phyloP scores from a whole-genome alignment of 129 eudicot genomes.

The Tanacetum coccineum region DNA sequence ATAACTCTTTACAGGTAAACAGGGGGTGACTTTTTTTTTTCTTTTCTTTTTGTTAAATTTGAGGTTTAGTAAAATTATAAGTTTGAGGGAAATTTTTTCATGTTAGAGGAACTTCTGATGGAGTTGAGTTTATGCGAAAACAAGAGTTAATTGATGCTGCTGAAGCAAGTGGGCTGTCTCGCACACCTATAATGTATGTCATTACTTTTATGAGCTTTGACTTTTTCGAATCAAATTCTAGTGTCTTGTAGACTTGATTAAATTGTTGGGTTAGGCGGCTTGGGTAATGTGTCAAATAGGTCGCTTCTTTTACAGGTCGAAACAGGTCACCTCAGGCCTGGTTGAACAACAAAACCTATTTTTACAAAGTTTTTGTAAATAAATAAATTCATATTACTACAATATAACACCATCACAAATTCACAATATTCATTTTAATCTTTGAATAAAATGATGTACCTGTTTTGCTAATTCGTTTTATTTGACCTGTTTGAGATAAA shows the following conservation, averaged over 20 bases:
- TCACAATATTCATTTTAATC: no score
- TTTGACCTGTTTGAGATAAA: no score
- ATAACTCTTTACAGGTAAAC: conserved; percentile 78
- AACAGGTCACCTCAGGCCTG: no score
- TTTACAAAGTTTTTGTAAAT: no score
- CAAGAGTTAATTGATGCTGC: conserved; percentile 87
- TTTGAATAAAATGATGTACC: no score
- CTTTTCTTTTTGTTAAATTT: background rate
- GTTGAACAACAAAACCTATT: no score
- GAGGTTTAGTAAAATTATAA: background rate
- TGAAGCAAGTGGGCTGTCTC: conserved; percentile 97
- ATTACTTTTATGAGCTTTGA: background rate
- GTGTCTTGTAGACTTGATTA: background rate
- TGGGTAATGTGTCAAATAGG: no score
- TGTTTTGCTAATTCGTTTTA: no score
- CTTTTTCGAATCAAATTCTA: conserved; percentile 5
- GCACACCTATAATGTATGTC: conserved; percentile 68
- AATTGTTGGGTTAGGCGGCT: no score
- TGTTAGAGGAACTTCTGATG: conserved; percentile 51
- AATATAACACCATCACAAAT: no score
- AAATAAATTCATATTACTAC: no score
- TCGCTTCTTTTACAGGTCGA: no score
- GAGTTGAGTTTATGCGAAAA: conserved; percentile 71
- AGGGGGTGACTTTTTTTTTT: background rate
- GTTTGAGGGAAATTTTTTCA: conserved; percentile 4